Evolutionary conservation across 163 green algal genomes (phyloP), one percentile per base, ranked within the genome.

Genomic region (Scenedesmus sp.): DNA sequence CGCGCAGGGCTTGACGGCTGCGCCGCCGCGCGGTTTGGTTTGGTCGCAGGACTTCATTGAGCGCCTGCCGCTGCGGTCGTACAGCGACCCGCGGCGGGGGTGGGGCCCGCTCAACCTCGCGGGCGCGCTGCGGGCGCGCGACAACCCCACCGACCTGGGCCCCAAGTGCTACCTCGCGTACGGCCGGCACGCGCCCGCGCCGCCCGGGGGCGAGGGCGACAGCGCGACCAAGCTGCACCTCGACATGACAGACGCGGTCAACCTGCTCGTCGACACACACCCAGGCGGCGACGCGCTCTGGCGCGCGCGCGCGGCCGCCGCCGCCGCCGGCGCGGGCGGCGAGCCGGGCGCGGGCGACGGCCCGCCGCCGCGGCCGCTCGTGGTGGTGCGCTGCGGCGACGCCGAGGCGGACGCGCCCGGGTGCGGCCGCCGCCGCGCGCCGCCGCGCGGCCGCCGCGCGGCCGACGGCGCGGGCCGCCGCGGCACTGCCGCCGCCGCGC

Each of bases 161-260:
- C 93, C 93, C 50, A 97, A 97, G 86, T 88, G 87, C 3, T 97
- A 97, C 86, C 91, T 97, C 47, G 93, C 92, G 17, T 92, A 88
- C 65, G 93, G 93, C 33, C 71, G 87, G 74, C 71, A 24, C 22
- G 51, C 53, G n/a, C n/a, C n/a, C n/a, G n/a, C n/a, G n/a, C n/a
- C n/a, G n/a, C n/a, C 48, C 17, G 48, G 18, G 15, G 53, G 33
- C 7, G 87, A 91, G 80, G 86, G 89, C 13, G 90, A 97, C 85
- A 92, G 77, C 18, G 91, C 96, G 17, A 98, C 93, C 53, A 94
- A 95, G 83, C 80, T 97, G 76, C 94, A 98, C 83, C 74, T 84
- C n/a, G 94, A 98, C 86, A 92, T 97, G 88, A 86, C 66, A 10
- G 93, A 97, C 70, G 93, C 92, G 1, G 83, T 97, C 75, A 95